phyloP scores from a whole-genome alignment of 2,329 filamentous ascomycete genomes.

The Colletotrichum graminicola region DNA sequence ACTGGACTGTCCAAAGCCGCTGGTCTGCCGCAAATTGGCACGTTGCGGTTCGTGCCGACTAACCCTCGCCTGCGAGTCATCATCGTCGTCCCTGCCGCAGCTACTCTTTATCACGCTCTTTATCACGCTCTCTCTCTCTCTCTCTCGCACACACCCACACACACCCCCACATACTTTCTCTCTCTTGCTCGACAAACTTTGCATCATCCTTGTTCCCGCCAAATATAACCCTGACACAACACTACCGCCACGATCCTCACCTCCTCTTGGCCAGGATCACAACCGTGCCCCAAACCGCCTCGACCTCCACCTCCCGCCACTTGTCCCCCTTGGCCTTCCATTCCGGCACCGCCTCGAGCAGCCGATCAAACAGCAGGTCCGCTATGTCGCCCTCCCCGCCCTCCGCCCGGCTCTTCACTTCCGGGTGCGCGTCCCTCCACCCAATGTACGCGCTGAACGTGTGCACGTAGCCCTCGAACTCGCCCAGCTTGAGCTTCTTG shows the following conservation, averaged over 20 bases:
- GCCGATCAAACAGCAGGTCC: slow-evolving; percentile 72
- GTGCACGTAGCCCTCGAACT: slow-evolving; percentile 70
- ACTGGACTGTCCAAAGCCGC: background rate
- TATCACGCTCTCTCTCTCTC: no score
- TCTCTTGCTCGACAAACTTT: background rate
- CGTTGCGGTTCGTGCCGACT: slow-evolving; percentile 30
- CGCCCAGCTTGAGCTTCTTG: slow-evolving; percentile 65
- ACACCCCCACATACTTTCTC: no score
- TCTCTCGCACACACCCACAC: no score
- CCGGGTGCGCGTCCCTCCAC: slow-evolving; percentile 69
- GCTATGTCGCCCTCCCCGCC: slow-evolving; percentile 71
- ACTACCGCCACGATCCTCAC: slow-evolving; percentile 42
- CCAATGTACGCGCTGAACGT: slow-evolving; percentile 71
- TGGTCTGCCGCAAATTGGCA: background rate
- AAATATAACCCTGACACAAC: background rate
- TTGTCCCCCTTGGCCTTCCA: slow-evolving; percentile 62
- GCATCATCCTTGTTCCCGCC: background rate
- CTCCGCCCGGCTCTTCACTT: slow-evolving; percentile 60
- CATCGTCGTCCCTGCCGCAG: background rate
- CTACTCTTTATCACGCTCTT: background rate
- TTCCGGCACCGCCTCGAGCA: slow-evolving; percentile 64
- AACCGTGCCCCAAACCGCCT: slow-evolving; percentile 72
- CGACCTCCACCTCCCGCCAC: slow-evolving; percentile 67
- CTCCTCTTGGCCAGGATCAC: slow-evolving; percentile 67
- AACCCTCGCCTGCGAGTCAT: slow-evolving; percentile 27